Base-by-base conservation (phyloP, 164 flowering plant genomes). In the Akebia trifoliata region DNA sequence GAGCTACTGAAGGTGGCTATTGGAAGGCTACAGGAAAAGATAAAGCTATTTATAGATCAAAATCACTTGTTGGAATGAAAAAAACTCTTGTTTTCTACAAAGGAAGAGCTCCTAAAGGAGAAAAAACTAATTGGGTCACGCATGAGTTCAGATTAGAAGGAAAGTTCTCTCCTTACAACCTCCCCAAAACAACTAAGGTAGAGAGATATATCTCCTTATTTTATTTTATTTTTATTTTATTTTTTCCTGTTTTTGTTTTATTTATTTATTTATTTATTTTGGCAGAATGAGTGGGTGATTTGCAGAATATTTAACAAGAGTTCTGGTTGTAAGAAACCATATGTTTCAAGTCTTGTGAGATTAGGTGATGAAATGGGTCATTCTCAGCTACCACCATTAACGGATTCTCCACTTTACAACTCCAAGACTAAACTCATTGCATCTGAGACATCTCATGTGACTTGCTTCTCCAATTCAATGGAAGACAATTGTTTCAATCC, bases 101-200 rank as follows among this genome's bases (percentile, higher is more conserved):
- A 58, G 68, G 68, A 5, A 64, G 68, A 32, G 68, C 68, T 44
- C 68, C n/a, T n/a, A n/a, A n/a, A n/a, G n/a, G n/a, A n/a, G n/a
- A n/a, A n/a, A n/a, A n/a, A n/a, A n/a, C n/a, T n/a, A n/a, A n/a
- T n/a, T n/a, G n/a, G n/a, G n/a, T n/a, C n/a, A n/a, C n/a, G n/a
- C n/a, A n/a, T n/a, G n/a, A n/a, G n/a, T n/a, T n/a, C n/a, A n/a
- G n/a, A n/a, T n/a, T n/a, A n/a, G n/a, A n/a, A n/a, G n/a, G n/a
- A n/a, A n/a, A n/a, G n/a, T n/a, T n/a, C n/a, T n/a, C n/a, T n/a
- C n/a, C n/a, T n/a, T n/a, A n/a, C n/a, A n/a, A n/a, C n/a, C n/a
- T n/a, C n/a, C n/a, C n/a, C n/a, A n/a, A n/a, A n/a, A n/a, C n/a
- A n/a, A n/a, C n/a, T n/a, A n/a, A n/a, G n/a, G n/a, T n/a, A n/a